A percentile compares a stretch with the other conserved stretches of the same genome.
These are phyloP conservation scores for Suaeda aralocaspica DNA, from an alignment of 148 eudicot species.

Conservation along the genomic window DNA sequence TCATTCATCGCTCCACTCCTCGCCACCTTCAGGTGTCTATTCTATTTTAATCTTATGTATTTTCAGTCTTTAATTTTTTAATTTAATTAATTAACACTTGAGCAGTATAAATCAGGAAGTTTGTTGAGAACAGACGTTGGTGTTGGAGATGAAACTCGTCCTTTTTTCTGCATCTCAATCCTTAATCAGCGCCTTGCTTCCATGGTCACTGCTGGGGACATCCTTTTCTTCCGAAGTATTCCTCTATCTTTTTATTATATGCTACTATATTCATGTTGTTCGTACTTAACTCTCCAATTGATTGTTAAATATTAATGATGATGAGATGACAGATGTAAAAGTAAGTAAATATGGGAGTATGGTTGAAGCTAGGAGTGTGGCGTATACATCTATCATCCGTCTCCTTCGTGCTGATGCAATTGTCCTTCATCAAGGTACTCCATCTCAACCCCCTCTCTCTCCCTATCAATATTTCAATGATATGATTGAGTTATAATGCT, in stretches of 20 bases:
- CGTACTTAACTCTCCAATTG: too few species aligned
- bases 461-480: too few species aligned
- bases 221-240: slow-evolving; percentile 68
- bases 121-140: slow-evolving; percentile 66
- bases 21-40: slow-evolving; percentile 43
- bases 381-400: slow-evolving; percentile 51
- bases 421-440: slow-evolving; percentile 47
- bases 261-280: too few species aligned
- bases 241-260: background rate
- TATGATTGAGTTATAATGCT: background rate
- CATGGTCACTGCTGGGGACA: slow-evolving; percentile 42
- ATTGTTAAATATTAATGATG: too few species aligned
- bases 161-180: slow-evolving; percentile 61
- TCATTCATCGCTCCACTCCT: slow-evolving; percentile 60
- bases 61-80: background rate
- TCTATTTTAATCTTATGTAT: background rate
- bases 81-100: background rate
- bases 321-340: slow-evolving; percentile 46
- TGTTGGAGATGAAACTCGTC: slow-evolving; percentile 79
- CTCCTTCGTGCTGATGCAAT: slow-evolving; percentile 45
- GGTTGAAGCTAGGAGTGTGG: slow-evolving; percentile 66
- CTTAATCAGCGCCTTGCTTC: slow-evolving; percentile 66
- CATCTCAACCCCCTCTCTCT: too few species aligned
- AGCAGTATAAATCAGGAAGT: slow-evolving; percentile 61
- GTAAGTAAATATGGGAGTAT: slow-evolving; percentile 45